Percentiles rank a stretch among this genome's conserved stretches.
Evolutionary conservation across 73 alveolate genomes (phyloP).

Genomic region (Tetrahymena elliotti): DNA sequence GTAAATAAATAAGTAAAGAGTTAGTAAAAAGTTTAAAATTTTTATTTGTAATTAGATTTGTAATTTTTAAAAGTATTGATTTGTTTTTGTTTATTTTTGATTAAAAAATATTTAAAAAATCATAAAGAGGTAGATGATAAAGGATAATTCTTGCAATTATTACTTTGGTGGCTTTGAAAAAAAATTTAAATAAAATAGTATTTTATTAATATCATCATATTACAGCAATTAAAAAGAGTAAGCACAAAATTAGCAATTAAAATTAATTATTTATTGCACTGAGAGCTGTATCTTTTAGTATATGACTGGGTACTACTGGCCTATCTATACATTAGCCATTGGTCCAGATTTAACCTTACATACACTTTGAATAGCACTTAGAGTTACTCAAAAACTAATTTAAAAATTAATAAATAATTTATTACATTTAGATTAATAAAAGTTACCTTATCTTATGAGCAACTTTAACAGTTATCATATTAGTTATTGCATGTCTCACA

Average conservation of each 20-base stretch:
- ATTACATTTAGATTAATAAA: neutral
- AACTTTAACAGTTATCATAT: neutral
- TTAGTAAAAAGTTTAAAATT: no score
- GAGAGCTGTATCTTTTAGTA: neutral
- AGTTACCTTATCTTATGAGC: neutral
- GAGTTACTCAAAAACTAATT: neutral
- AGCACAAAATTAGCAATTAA: neutral
- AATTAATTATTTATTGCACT: neutral
- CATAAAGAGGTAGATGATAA: no score
- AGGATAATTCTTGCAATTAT: no score
- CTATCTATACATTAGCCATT: neutral
- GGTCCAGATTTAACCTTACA: neutral
- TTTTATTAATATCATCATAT: neutral
- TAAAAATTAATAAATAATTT: neutral
- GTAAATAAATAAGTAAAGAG: no score
- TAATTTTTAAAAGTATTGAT: no score
- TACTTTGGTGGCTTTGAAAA: no score
- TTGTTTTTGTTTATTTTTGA: no score
- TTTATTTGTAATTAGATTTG: no score
- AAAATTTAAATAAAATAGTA: no score
- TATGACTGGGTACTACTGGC: neutral
- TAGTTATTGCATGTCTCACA: neutral
- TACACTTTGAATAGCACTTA: neutral
- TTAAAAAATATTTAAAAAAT: no score
- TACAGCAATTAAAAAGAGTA: neutral